phyloP scores from a whole-genome alignment of 768 basidiomycete genomes.

The Hemileccinum rubropunctum region DNA sequence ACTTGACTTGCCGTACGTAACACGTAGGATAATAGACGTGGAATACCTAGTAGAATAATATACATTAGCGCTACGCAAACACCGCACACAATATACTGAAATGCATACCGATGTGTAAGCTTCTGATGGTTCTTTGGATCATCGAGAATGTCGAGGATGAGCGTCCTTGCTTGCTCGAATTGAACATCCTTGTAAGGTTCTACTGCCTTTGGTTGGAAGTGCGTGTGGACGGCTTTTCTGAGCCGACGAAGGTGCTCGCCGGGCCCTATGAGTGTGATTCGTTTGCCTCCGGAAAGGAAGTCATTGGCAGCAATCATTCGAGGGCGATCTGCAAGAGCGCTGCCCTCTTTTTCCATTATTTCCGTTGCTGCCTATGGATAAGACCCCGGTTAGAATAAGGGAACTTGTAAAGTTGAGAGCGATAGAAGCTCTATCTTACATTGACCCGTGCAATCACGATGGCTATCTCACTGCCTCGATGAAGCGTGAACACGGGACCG shows the following conservation, averaged over 20 bases:
- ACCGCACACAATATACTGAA: constrained; percentile 10
- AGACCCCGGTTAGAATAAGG: background rate
- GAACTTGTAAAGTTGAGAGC: too few species aligned
- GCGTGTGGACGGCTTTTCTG: constrained; percentile 50
- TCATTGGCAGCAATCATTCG: constrained; percentile 51
- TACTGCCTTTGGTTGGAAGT: constrained; percentile 49
- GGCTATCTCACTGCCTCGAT: constrained; percentile 37
- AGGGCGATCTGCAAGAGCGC: constrained; percentile 49
- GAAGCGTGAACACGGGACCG: constrained; percentile 55
- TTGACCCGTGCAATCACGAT: constrained; percentile 20
- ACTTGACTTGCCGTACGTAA: constrained; percentile 24
- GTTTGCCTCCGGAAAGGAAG: constrained; percentile 53
- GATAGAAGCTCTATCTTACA: too few species aligned
- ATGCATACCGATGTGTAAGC: constrained; percentile 47
- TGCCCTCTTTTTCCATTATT: constrained; percentile 62
- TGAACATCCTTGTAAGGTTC: constrained; percentile 44
- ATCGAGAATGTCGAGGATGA: constrained; percentile 30
- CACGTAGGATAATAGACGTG: constrained; percentile 22
- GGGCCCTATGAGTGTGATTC: constrained; percentile 45
- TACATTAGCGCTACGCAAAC: background rate
- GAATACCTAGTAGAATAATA: constrained; percentile 26
- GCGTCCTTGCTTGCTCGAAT: constrained; percentile 29
- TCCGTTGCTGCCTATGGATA: constrained; percentile 47
- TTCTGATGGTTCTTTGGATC: constrained; percentile 35
- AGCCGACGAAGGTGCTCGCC: constrained; percentile 57